Percentiles rank a stretch among this genome's conserved stretches.
Evolutionary conservation across 371 early-diverging fungal genomes (phyloP).

Genomic region (Lichtheimia ornata): DNA sequence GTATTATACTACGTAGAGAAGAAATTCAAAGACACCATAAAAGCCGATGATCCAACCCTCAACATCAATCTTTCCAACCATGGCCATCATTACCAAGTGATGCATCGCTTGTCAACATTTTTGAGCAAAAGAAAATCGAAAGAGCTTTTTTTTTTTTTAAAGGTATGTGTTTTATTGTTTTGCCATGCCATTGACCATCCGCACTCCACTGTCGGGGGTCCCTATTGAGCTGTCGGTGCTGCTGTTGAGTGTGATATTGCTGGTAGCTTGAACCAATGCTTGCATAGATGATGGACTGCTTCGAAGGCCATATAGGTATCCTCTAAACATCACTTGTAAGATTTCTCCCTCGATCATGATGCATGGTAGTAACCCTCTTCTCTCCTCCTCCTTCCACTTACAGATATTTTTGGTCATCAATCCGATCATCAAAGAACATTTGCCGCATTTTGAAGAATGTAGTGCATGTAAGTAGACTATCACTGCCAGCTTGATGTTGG

Average conservation of each 20-base stretch:
- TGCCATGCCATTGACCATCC: neutral
- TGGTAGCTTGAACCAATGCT: constrained; percentile 31
- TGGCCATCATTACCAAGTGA: too few species aligned
- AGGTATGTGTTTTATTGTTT: constrained; percentile 1
- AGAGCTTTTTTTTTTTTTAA: neutral
- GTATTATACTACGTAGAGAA: neutral
- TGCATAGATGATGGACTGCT: constrained; percentile 39
- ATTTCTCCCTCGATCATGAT: neutral
- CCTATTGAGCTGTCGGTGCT: neutral
- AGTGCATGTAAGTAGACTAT: constrained; percentile 93
- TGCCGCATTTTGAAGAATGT: constrained; percentile 98
- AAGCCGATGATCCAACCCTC: too few species aligned
- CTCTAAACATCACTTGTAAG: constrained; percentile 24
- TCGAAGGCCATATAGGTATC: constrained; percentile 61
- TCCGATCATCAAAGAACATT: constrained; percentile 91
- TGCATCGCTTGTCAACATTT: too few species aligned
- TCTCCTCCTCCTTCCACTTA: constrained; percentile 29
- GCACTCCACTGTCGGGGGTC: neutral
- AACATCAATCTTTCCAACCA: too few species aligned
- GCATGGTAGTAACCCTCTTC: neutral
- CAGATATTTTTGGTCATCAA: constrained; percentile 93
- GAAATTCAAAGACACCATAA: too few species aligned
- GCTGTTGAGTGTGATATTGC: constrained; percentile 25
- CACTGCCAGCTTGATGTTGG: constrained; percentile 99
- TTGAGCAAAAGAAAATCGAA: too few species aligned